Evolutionary conservation across 352 stramenopile genomes (phyloP), one percentile per base, ranked within the genome.

Genomic region (Phytophthora palmivora): DNA sequence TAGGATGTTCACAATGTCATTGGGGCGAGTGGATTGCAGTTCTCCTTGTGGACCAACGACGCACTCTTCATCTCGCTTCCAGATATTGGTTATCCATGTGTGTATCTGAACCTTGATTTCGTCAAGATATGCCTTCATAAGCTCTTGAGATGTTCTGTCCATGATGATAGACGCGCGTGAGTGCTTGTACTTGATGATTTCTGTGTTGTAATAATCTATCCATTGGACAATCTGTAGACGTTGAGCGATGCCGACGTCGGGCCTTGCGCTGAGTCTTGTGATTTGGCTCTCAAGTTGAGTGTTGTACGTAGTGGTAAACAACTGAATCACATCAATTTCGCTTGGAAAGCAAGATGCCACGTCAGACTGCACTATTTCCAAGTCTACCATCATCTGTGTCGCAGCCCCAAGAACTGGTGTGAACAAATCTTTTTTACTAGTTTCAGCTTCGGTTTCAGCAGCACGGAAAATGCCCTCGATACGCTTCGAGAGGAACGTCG

Each of bases 181-280:
- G 7, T 84, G 79, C 47, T 89, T 91, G 77, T 91, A 93, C 61
- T 91, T 94, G 68, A 88, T 79, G 22, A 95, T 88, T 67, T 95
- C 84, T 0, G 72, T 70, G 67, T 95, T 95, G 73, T 93, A 95
- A 60, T 93, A 94, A 43, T 95, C 87, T 36, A 95, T 93, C 87
- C 87, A 95, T 59, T 95, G 87, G 15, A 95, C 79, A 22, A 95
- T 68, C 42, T 95, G 84, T 4, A 95, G 65, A 0, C 84, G 86
- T 30, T 94, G 79, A 0, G 81, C 82, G 36, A 94, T 86, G 3
- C 87, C 79, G 1, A 94, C 66, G 28, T 93, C 79, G 5, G 78
- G 65, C 44, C 82, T 77, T 0, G 67, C 66, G 50, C 78, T 91
- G 19, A 92, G 74, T 26, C 64, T 79, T 10, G 58, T 78, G 49